Evolutionary conservation across 305 asterid species (phyloP), one percentile per base, ranked within the genome.

Genomic region (Solanum chacoense): DNA sequence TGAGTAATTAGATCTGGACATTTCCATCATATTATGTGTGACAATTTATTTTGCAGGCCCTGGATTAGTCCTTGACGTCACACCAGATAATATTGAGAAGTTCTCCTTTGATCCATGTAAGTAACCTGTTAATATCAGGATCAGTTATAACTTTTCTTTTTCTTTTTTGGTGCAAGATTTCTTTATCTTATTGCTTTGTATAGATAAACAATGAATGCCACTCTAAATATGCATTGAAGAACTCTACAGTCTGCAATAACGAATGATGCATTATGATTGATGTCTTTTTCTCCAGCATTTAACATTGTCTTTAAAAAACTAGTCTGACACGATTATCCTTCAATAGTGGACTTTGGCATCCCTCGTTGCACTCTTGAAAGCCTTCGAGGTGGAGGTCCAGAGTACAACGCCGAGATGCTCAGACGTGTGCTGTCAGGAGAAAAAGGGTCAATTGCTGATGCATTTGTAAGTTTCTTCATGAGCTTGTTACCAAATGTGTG

Each of bases 71-170:
- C 98, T 95, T 79, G 99, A 96, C 72, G 98, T 97, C 88, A 94
- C 96, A 34, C 91, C 94, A 16, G 91, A 93, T 77, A 95, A 93
- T 92, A 91, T 97, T 73, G 95, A 95, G 84, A 93, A 93, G 87
- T 95, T 97, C 85, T 88, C 94, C 8, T 95, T 95, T 71, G 99
- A 97, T 93, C 99, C 99, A 88, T 38, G 99, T 96, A 92, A 94
- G 95, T 90, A 85, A 85, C 50, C 63, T 67, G 16, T 45, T 16
- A 80, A 16, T 22, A 40, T 80, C 36, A 80, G 36, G 28, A 59
- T 32, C 29, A 12, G 20, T n/a, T 37, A 38, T 3, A 78, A 22
- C 35, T 37, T 78, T 12, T 24, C 1, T 40, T 37, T 38, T 79
- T 79, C n/a, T 36, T 6, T 36, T 36, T 77, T 6, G 29, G 32